Evolutionary conservation across 2,329 filamentous ascomycete genomes (phyloP).

Genomic region (Leptographium procerum): DNA sequence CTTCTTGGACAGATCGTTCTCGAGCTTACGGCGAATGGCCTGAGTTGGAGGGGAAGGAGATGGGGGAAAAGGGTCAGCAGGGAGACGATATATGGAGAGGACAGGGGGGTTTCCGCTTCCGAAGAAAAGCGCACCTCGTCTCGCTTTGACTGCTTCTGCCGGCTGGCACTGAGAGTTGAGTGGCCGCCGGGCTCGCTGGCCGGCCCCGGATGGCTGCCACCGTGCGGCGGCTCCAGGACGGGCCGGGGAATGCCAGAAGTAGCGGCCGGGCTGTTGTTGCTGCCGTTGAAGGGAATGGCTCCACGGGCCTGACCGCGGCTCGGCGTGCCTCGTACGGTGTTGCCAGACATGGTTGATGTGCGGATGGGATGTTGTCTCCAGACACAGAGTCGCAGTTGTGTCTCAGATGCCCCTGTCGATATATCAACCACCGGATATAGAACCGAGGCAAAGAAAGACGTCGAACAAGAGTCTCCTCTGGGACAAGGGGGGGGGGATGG

Average conservation of each 20-base stretch:
- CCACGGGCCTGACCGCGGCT: conserved; percentile 48
- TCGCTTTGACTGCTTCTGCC: conserved; percentile 91
- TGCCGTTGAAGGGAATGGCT: conserved; percentile 44
- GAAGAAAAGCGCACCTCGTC: conserved; percentile 83
- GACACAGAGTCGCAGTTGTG: not conserved
- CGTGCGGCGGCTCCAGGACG: conserved; percentile 43
- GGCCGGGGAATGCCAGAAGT: conserved; percentile 61
- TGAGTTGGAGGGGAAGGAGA: conserved; percentile 27
- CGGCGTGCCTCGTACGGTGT: conserved; percentile 60
- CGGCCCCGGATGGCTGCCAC: conserved; percentile 23
- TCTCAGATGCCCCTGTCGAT: conserved; percentile 1
- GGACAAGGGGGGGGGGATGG: not conserved
- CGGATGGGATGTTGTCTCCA: not conserved
- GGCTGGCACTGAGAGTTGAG: conserved; percentile 79
- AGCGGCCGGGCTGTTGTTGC: conserved; percentile 49
- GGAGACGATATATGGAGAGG: no score
- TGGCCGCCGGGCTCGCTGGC: conserved; percentile 43
- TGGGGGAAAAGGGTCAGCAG: not conserved
- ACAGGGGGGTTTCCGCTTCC: no score
- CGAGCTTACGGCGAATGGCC: conserved; percentile 95
- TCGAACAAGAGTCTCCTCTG: not conserved
- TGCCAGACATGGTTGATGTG: conserved; percentile 38
- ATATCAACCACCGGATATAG: not conserved
- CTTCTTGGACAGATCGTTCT: conserved; percentile 97
- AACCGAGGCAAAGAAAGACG: not conserved